A percentile compares a stretch with the other conserved stretches of the same genome.
Conservation (phyloP, 768 basidiomycete species). For the Ramaria rubella region DNA sequence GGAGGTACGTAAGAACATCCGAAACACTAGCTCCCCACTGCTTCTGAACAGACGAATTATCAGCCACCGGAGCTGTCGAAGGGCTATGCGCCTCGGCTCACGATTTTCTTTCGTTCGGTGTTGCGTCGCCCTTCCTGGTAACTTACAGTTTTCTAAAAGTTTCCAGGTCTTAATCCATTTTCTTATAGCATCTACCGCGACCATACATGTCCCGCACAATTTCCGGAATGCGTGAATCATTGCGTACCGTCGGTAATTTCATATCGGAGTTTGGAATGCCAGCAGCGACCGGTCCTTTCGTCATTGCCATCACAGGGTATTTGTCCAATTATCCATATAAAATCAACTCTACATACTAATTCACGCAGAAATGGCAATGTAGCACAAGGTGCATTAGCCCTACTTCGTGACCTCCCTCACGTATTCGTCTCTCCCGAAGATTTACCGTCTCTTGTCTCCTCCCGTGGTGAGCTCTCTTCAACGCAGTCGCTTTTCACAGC, state of each 20-base stretch:
- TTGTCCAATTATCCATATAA: constrained; percentile 14
- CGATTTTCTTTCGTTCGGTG: constrained; percentile 67
- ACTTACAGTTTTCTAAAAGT: constrained; percentile 21
- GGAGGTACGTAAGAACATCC: constrained; percentile 51
- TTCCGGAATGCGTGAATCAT: constrained; percentile 41
- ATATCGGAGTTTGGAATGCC: constrained; percentile 57
- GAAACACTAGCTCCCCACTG: neutral
- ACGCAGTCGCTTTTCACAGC: neutral
- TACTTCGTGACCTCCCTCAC: constrained; percentile 66
- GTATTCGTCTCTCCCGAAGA: constrained; percentile 49
- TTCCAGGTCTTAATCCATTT: neutral
- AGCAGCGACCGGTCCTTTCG: constrained; percentile 61
- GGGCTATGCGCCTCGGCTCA: constrained; percentile 74
- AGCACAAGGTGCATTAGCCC: constrained; percentile 65
- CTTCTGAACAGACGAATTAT: constrained; percentile 6
- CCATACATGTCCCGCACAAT: constrained; percentile 69
- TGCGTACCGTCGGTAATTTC: constrained; percentile 50
- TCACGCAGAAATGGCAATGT: constrained; percentile 69
- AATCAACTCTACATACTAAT: neutral
- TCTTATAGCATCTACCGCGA: constrained; percentile 61
- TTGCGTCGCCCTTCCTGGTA: constrained; percentile 80
- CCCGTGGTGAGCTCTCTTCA: constrained; percentile 37
- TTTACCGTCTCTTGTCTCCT: constrained; percentile 47
- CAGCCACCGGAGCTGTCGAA: constrained; percentile 82
- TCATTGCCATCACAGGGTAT: constrained; percentile 81